Evolutionary conservation across 2,329 filamentous ascomycete species (phyloP), one percentile per base, ranked within the genome.

Genomic region (Monilinia vaccinii-corymbosi): DNA sequence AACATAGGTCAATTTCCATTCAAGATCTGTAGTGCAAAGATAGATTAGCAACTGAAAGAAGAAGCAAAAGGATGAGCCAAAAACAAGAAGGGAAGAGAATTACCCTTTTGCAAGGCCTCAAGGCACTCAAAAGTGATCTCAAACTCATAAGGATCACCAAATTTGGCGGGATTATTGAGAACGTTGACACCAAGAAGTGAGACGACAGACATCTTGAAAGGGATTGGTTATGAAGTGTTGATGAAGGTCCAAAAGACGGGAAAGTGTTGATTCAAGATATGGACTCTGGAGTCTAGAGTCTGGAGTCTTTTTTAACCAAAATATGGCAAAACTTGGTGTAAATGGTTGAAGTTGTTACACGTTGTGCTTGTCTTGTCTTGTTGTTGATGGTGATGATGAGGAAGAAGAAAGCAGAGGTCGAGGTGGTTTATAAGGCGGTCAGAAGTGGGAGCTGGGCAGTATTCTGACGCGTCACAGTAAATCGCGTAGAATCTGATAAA

Each of bases 1-100:
- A 72, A 99, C 94, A 70, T 99, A 99, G 74, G 91, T 99, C 70
- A 99, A 81, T 77, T 99, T 99, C 94, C 94, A 99, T 77, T 99
- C 94, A 63, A 99, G 86, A 77, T 99, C 94, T 96, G 70, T 38
- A 13, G 31, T 21, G 25, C 13, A 31, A 0, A 42, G 47, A 56
- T 48, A 72, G 66, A 44, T 69, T 59, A 65, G 61, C 46, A 38
- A 51, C 25, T 56, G 42, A 32, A 53, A 40, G 28, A 25, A 16
- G 21, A 5, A 10, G 14, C 8, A 13, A 18, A 6, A 6, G 14
- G 47, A 31, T 32, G 46, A 59, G 55, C 28, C 59, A 34, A 50
- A 51, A 52, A 48, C 16, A 7, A 9, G 13, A 48, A 28, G 16
- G 13, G 16, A 6, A n/a, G 28, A 8, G 46, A 65, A 75, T 36